phyloP scores from a whole-genome alignment of 1,284 basidiomycete genomes.

The Singerocomus inundabilis region DNA sequence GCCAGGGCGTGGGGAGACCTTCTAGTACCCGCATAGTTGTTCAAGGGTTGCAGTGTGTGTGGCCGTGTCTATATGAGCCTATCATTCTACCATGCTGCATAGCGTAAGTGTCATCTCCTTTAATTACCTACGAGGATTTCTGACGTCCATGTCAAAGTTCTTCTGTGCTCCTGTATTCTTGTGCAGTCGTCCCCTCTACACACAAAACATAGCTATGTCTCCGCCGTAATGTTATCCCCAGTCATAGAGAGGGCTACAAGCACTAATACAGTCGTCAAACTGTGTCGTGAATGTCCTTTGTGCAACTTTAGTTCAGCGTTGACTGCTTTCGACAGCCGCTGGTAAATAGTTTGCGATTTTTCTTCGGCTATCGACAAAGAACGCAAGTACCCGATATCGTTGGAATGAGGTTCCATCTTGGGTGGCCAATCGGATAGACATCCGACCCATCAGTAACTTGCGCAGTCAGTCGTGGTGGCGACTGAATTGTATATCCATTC shows the following conservation, averaged over 20 bases:
- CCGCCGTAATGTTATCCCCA: constrained; percentile 20
- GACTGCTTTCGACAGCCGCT: constrained; percentile 8
- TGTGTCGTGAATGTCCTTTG: constrained; percentile 13
- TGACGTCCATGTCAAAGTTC: constrained; percentile 10
- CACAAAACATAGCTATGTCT: constrained; percentile 21
- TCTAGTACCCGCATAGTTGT: constrained; percentile 56
- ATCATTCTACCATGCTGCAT: not conserved
- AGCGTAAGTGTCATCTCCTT: constrained; percentile 13
- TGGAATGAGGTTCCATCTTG: not conserved
- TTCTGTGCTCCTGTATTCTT: constrained; percentile 7
- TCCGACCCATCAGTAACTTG: constrained; percentile 12
- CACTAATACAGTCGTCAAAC: constrained; percentile 13
- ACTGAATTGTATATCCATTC: constrained; percentile 29
- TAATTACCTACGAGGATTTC: not conserved
- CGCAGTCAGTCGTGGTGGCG: constrained; percentile 15
- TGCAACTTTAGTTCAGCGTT: constrained; percentile 5
- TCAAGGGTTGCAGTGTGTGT: not conserved
- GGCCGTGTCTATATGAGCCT: not conserved
- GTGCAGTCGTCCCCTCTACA: constrained; percentile 2
- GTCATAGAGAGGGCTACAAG: constrained; percentile 16
- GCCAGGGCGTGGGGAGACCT: constrained; percentile 73
- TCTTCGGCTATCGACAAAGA: not conserved
- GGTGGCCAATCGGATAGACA: too few species aligned
- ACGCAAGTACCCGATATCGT: not conserved
- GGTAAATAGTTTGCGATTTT: constrained; percentile 11